Evolutionary conservation across 768 basidiomycete genomes (phyloP), one percentile per base, ranked within the genome.

Genomic region (Termitomyces bulborhizus): DNA sequence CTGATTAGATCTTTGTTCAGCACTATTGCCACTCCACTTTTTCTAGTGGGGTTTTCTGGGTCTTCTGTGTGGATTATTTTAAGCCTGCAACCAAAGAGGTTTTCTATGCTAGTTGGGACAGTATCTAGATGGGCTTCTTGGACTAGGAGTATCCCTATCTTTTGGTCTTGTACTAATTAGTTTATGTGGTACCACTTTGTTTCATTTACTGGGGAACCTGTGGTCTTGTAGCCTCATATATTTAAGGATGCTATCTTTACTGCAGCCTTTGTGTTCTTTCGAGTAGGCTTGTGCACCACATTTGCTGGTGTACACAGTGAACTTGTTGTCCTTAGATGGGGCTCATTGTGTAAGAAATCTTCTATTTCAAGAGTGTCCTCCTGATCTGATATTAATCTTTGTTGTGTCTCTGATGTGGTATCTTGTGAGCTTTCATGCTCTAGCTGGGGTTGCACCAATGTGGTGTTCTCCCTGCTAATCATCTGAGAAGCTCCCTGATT

Each of bases 91-190:
- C 42, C 21, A 15, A 44, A 27, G 0, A 27, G 26, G 15, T 4
- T 16, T 4, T 16, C 26, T 13, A 27, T 1, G 6, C 16, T 6
- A 0, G 7, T 5, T 3, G 15, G n/a, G n/a, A n/a, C 26, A 0
- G 15, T 6, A 0, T 15, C 3, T 3, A 44, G 15, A 15, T 44
- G 43, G 0, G 43, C 4, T 9, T 44, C 43, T 15, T 44, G 43
- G 1, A 44, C 26, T 2, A 44, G 0, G 7, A 44, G 26, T 6
- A 44, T 27, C 0, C 43, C 26, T 16, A 44, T 27, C 8, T 27
- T 27, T 6, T 27, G 27, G 3, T 44, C 43, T 3, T 24, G 5
- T 4, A 44, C 13, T 0, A 44, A 3, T 4, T 44, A 26, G 26
- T 44, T 44, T 0, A 27, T 8, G 2, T 44, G 43, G 15, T 44